Percentiles rank a stretch among this genome's conserved stretches.
Conservation (phyloP, 2,329 filamentous ascomycete species). For the Fusarium euwallaceae region DNA sequence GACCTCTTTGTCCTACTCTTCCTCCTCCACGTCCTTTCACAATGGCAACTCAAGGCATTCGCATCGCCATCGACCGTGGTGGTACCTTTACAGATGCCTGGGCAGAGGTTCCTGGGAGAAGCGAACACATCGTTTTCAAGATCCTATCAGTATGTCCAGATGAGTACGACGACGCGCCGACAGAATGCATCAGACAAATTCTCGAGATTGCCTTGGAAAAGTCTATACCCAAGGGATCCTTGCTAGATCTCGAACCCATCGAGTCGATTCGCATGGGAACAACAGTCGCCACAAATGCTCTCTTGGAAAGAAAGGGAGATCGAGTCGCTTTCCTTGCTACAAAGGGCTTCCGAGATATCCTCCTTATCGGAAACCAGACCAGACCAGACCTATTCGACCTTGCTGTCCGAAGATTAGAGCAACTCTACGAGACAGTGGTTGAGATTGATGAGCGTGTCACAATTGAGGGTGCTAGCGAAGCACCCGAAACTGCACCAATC, state of each 20-base stretch:
- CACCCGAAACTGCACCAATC: constrained; percentile 68
- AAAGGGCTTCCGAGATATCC: constrained; percentile 78
- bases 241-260: constrained; percentile 53
- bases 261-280: constrained; percentile 86
- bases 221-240: constrained; percentile 50
- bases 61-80: constrained; percentile 47
- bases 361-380: constrained; percentile 80
- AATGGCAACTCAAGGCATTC: constrained; percentile 43
- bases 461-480: constrained; percentile 79
- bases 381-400: constrained; percentile 81
- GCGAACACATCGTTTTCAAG: constrained; percentile 45
- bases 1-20: too few relatives aligned
- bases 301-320: constrained; percentile 82
- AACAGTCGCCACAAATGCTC: constrained; percentile 81
- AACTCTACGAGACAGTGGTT: constrained; percentile 77
- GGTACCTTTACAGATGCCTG: constrained; percentile 48
- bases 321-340: constrained; percentile 78
- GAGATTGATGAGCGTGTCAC: constrained; percentile 83
- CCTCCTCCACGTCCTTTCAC: neutral
- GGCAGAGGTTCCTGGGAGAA: constrained; percentile 37
- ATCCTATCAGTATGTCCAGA: constrained; percentile 69
- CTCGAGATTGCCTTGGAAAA: constrained; percentile 51
- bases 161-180: constrained; percentile 80
- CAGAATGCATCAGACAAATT: constrained; percentile 75
- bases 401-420: constrained; percentile 75